Evolutionary conservation across 371 early-diverging fungal species (phyloP).

Genomic region (Blyttiomyces sp.): DNA sequence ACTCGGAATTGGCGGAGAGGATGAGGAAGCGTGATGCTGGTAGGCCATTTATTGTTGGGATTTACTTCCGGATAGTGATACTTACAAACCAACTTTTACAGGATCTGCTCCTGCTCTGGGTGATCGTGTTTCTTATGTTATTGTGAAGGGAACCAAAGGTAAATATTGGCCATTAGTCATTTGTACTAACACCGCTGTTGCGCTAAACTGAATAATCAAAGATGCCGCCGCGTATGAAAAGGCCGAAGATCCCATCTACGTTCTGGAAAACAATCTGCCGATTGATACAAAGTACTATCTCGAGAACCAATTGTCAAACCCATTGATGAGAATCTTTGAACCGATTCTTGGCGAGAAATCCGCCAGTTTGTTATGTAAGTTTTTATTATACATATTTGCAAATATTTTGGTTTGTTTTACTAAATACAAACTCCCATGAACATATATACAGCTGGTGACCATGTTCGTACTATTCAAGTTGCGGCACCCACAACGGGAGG

Average conservation of each 20-base stretch:
- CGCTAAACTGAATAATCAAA: background rate
- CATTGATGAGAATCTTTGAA: constrained; percentile 96
- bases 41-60: background rate
- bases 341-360: constrained; percentile 95
- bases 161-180: background rate
- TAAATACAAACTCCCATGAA: background rate
- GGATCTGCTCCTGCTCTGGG: constrained; percentile 95
- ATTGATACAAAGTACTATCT: constrained; percentile 99
- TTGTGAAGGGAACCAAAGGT: constrained; percentile 87
- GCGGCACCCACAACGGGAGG: constrained; percentile 87
- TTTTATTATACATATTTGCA: background rate
- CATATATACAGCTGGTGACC: constrained; percentile 76
- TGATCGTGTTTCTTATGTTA: constrained; percentile 99
- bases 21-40: constrained; percentile 96
- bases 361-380: constrained; percentile 66
- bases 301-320: constrained; percentile 98
- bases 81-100: background rate
- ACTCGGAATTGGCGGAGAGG: constrained; percentile 94
- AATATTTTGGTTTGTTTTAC: background rate
- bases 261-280: constrained; percentile 97
- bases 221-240: constrained; percentile 93
- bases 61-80: constrained; percentile 3
- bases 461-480: constrained; percentile 84
- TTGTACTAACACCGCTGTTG: background rate
- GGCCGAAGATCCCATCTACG: constrained; percentile 99